Conservation (phyloP, 768 basidiomycete species). For the Gautieria morchelliformis region DNA sequence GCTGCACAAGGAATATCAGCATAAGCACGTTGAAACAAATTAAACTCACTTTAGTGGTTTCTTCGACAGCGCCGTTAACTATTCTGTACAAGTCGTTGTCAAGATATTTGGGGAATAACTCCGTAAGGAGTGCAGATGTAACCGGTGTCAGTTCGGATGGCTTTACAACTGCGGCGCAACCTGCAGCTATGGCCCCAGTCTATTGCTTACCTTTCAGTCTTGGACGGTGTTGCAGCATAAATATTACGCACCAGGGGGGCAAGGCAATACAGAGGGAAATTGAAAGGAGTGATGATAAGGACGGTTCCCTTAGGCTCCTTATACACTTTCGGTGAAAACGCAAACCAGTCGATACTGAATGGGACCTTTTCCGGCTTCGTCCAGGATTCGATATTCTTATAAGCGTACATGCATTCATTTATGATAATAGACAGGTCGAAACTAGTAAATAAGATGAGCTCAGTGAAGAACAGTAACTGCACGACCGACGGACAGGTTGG, state of each 20-base stretch:
- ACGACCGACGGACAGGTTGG: constrained; percentile 35
- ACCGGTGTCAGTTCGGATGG: constrained; percentile 63
- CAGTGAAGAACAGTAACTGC: background rate
- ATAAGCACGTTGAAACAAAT: background rate
- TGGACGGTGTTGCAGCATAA: constrained; percentile 14
- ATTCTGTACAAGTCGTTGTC: constrained; percentile 31
- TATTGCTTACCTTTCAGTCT: background rate
- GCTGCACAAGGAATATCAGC: constrained; percentile 16
- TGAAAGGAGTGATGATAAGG: constrained; percentile 41
- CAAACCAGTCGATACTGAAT: constrained; percentile 45
- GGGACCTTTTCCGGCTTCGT: constrained; percentile 49
- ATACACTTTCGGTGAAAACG: constrained; percentile 53
- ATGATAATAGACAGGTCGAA: constrained; percentile 50
- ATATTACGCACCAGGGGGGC: constrained; percentile 42
- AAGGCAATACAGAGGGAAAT: constrained; percentile 50
- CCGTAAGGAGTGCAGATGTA: constrained; percentile 45
- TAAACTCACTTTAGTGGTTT: constrained; percentile 11
- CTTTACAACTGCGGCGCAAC: constrained; percentile 63
- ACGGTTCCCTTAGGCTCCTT: constrained; percentile 75
- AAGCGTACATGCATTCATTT: constrained; percentile 40
- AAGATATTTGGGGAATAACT: constrained; percentile 67
- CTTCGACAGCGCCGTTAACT: constrained; percentile 15
- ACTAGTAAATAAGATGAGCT: constrained; percentile 25
- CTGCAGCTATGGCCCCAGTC: constrained; percentile 67
- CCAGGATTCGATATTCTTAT: constrained; percentile 67